phyloP scores from a whole-genome alignment of 441 rosid genomes.

The Arabidopsis hybrid region DNA sequence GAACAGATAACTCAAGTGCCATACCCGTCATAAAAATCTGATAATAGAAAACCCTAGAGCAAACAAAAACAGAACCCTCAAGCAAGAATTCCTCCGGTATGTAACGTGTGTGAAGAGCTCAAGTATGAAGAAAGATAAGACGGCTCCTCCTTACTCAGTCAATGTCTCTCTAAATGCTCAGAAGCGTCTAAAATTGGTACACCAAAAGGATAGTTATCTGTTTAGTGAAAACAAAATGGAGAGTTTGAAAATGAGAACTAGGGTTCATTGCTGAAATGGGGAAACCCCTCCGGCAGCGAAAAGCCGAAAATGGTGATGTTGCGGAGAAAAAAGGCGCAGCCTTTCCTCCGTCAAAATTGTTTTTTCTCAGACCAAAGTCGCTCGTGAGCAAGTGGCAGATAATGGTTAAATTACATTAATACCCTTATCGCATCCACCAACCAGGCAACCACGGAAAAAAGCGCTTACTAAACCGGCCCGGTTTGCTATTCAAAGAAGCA shows the following conservation, averaged over 20 bases:
- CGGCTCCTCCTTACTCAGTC: conserved; percentile 37
- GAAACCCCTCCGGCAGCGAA: conserved; percentile 42
- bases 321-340: conserved; percentile 42
- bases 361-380: conserved; percentile 37
- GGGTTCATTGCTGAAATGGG: conserved; percentile 38
- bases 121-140: conserved; percentile 33
- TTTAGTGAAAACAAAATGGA: conserved; percentile 23
- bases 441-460: conserved; percentile 18
- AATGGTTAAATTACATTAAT: conserved; percentile 29
- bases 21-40: conserved; percentile 49
- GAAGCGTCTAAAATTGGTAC: conserved; percentile 34
- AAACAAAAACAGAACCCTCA: conserved; percentile 8
- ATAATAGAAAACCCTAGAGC: conserved; percentile 24
- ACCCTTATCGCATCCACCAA: conserved; percentile 31
- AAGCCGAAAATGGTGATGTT: conserved; percentile 38
- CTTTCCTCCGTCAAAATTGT: conserved; percentile 41
- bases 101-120: conserved; percentile 36
- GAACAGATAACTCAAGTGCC: conserved; percentile 61
- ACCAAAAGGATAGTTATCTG: conserved; percentile 31
- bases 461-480: conserved; percentile 7
- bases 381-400: conserved; percentile 43
- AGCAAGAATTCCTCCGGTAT: background rate
- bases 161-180: conserved; percentile 22
- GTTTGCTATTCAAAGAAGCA: background rate
- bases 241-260: conserved; percentile 21